Evolutionary conservation across 768 basidiomycete species (phyloP), one percentile per base, ranked within the genome.

Genomic region (Termitomyces sp.): DNA sequence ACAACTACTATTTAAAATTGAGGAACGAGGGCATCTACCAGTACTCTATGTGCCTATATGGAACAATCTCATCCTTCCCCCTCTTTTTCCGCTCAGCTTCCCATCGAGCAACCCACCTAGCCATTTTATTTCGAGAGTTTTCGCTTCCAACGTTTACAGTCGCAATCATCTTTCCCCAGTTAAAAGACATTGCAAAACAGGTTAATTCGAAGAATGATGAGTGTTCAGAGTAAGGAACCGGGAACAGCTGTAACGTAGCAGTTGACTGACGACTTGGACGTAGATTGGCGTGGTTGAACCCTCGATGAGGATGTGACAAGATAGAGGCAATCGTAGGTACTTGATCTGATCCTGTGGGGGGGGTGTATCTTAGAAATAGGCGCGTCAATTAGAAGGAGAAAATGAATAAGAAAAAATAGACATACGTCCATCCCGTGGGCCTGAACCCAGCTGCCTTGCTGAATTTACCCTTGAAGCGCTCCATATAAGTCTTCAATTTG

Each of bases 351-450:
- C 89, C 87, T 0, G 81, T 73, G 1, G 89, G 81, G 20, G 81
- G 84, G 1, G 84, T 76, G 61, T 82, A 93, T 23, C 90, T 91
- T 32, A 39, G 27, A 42, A 18, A 42, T 38, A 50, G 66, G 15
- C 9, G 13, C 22, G 33, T 23, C 31, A 32, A 29, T 33, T n/a
- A 13, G 13, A 49, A 32, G 12, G 11, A 43, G 6, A 18, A n/a
- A 15, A 27, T 10, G 18, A 22, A 41, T 9, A 12, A 3, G n/a
- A 29, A 38, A n/a, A 16, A 15, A 35, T 29, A 27, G 11, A 80
- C 91, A 66, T 56, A 97, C 84, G 92, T 91, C 96, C 96, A 98
- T 33, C 97, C 97, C 0, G 97, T 98, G 0, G 97, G 97, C 54
- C 95, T 74, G 60, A 98, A 89, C 0, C 88, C 95, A 12, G 97